These are phyloP conservation scores for Escallonia rubra DNA, from an alignment of 129 eudicot species.

Conservation along the genomic window DNA sequence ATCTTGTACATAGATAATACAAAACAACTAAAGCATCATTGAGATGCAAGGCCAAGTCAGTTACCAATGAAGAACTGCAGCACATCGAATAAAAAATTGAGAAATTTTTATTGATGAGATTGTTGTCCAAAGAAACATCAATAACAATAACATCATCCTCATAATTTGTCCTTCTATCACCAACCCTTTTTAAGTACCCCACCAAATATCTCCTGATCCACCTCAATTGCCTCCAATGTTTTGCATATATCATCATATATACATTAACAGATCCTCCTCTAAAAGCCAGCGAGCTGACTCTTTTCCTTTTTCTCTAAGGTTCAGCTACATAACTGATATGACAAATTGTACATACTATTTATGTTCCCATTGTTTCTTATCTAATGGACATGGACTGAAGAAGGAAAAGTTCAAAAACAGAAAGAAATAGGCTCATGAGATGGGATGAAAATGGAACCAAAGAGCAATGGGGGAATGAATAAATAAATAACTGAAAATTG, in stretches of 20 bases:
- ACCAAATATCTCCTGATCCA: conserved; percentile 40
- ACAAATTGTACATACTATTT: conserved; percentile 30
- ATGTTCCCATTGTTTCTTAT: conserved; percentile 14
- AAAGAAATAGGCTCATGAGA: conserved; percentile 18
- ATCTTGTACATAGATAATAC: no score
- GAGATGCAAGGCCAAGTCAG: no score
- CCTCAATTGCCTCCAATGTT: conserved; percentile 33
- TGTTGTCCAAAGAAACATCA: conserved; percentile 39
- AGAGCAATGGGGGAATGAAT: conserved; percentile 53
- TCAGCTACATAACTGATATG: conserved; percentile 16
- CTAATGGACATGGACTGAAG: conserved; percentile 21
- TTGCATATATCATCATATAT: conserved; percentile 51
- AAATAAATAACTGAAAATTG: conserved; percentile 48
- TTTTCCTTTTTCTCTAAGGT: conserved; percentile 12
- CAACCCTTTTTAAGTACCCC: conserved; percentile 40
- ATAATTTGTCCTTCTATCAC: conserved; percentile 33
- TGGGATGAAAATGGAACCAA: conserved; percentile 32
- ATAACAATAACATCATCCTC: conserved; percentile 19
- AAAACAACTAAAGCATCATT: no score
- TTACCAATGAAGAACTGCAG: no score
- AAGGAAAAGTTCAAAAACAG: conserved; percentile 7
- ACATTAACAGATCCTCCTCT: conserved; percentile 54
- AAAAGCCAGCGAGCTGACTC: conserved; percentile 32
- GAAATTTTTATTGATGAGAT: conserved; percentile 46
- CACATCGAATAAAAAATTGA: neutral